A percentile compares a stretch with the other conserved stretches of the same genome.
phyloP scores from a whole-genome alignment of 2,329 filamentous ascomycete species.

The Bipolaris bicolor region DNA sequence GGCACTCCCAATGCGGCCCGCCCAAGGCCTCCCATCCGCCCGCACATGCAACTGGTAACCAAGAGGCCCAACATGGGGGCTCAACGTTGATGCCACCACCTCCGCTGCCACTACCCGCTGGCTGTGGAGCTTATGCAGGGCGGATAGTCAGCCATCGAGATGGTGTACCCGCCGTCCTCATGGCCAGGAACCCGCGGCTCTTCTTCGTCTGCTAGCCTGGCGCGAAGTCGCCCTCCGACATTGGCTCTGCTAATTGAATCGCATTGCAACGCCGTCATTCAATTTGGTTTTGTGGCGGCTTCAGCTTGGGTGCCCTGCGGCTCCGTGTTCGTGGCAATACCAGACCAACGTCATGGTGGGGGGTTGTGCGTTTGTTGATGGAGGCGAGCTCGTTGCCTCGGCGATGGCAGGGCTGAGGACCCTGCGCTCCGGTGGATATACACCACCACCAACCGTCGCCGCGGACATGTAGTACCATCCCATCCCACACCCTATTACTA shows the following conservation, averaged over 20 bases:
- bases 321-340: conserved; percentile 13
- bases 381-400: conserved; percentile 32
- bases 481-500: conserved; percentile 39
- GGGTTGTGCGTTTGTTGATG: conserved; percentile 35
- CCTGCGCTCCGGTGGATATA: conserved; percentile 27
- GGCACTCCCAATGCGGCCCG: neutral
- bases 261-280: neutral
- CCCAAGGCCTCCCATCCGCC: neutral
- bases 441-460: conserved; percentile 12
- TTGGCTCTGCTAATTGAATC: neutral
- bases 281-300: conserved; percentile 2
- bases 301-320: conserved; percentile 5
- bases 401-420: conserved; percentile 24
- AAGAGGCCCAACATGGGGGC: neutral
- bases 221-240: neutral
- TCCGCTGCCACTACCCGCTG: conserved; percentile 6
- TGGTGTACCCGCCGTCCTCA: neutral
- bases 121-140: conserved; percentile 22
- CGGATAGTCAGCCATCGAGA: neutral
- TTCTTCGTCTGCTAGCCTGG: too few relatives aligned
- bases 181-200: too few relatives aligned
- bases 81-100: conserved; percentile 7
- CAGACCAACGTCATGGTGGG: conserved; percentile 21
- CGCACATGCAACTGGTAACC: conserved; percentile 10
- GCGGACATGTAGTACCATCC: conserved; percentile 14